Conservation (phyloP, 2,329 filamentous ascomycete species). For the Aspergillus aculeatus region DNA sequence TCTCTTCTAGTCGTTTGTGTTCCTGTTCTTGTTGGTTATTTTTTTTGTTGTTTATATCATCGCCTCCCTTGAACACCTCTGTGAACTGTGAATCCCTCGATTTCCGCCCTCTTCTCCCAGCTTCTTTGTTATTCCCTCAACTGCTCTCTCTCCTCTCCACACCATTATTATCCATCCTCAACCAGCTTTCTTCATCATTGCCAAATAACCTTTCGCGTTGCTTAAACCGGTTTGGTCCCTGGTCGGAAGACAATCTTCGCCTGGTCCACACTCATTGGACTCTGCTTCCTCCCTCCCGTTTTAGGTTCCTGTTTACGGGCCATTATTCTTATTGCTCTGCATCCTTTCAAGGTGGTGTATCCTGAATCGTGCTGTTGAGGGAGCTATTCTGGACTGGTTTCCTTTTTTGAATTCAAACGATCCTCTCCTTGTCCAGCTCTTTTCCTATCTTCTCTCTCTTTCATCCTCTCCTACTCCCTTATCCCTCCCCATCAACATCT, state of each 20-base stretch:
- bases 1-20: not conserved
- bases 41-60: slow-evolving; percentile 7
- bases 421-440: not conserved
- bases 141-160: slow-evolving; percentile 4
- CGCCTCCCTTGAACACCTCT: slow-evolving; percentile 4
- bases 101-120: slow-evolving; percentile 4
- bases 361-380: not conserved
- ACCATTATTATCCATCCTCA: not conserved
- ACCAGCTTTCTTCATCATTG: not conserved
- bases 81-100: slow-evolving; percentile 3
- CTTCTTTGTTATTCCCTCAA: slow-evolving; percentile 14
- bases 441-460: slow-evolving; percentile 17
- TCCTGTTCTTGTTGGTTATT: not conserved
- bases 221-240: slow-evolving; percentile 9
- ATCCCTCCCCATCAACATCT: slow-evolving; percentile 2
- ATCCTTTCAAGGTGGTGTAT: not conserved
- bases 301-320: not conserved
- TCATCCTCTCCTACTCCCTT: slow-evolving; percentile 12
- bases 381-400: no score
- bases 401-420: no score
- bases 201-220: slow-evolving; percentile 3
- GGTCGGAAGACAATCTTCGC: slow-evolving; percentile 4
- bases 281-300: not conserved
- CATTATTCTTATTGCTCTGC: slow-evolving; percentile 1
- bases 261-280: not conserved